Evolutionary conservation across 2,329 filamentous ascomycete genomes (phyloP), one percentile per base, ranked within the genome.

Genomic region (Ceratocystis ficicola): DNA sequence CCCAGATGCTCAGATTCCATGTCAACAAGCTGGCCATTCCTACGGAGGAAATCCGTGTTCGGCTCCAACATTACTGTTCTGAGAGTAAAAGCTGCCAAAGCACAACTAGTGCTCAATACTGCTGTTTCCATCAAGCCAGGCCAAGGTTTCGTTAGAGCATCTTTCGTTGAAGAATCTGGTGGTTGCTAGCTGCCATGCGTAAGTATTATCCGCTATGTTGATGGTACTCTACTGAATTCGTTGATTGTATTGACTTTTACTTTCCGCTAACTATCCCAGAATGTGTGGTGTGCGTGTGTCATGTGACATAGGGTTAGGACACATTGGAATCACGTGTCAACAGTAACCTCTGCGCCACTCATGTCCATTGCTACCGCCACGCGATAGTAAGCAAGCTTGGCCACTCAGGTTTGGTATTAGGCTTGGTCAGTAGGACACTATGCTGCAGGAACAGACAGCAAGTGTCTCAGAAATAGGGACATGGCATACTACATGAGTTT

Each of bases 1-100:
- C 89, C 84, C n/a, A 94, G 74, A 73, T 93, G 94, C 86, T 86
- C 88, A 1, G 82, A 80, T 0, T 89, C 89, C 69, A 93, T 87
- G 70, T 90, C 84, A 1, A 89, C 92, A 69, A 94, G 76, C 68
- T 83, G 72, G 52, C 89, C 89, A 17, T 83, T 78, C 52, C 82
- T 77, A 71, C 84, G 86, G 60, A 93, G 78, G 78, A 94, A 87
- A 0, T 85, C 82, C 1, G 81, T 84, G 68, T 91, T 89, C 2
- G 85, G 79, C 0, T 89, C 89, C 5, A 92, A 92, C 85, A 69
- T 91, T 93, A 69, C 86, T 88, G 17, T 82, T 82, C 62, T 80
- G 76, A 2, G 83, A 84, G 64, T 88, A 81, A 72, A 93, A 93
- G 7, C 86, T 81, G 59, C 88, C 89, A 71, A 91, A 94, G 74